Evolutionary conservation across 257 asterid species (phyloP), one percentile per base, ranked within the genome.

Genomic region (Penstemon newberryi): DNA sequence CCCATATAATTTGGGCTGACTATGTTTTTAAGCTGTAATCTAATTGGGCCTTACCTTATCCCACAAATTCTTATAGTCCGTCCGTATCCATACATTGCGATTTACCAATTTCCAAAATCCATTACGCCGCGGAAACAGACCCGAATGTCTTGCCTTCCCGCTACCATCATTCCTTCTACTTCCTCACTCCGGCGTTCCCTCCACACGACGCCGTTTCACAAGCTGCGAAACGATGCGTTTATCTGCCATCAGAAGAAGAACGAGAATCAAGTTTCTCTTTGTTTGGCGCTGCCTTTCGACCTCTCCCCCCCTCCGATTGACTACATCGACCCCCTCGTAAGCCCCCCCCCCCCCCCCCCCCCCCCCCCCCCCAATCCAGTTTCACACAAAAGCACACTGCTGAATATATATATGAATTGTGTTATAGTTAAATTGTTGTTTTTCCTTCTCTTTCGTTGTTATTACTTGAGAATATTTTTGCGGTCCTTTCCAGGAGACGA

Each of bases 241-340:
- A 57, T 50, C 42, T 54, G 59, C 71, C 71, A 58, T 15, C 66
- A 46, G 70, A 56, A 69, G 68, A 74, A 58, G 60, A 66, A 19
- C 46, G 59, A 12, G 63, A 47, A 51, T 66, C 51, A 42, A 10
- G 60, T 69, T 56, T 71, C 75, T 40, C 50, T 67, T 11, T 62
- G 65, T 56, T 45, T 71, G 45, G 76, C 85, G 15, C 70, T 89
- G 80, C 96, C 96, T 47, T 92, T 87, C 77, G 96, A 92, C 79
- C 89, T 84, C 75, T 81, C 96, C 7, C 98, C 98, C 59, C 98
- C 98, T 71, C 96, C 98, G 37, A 89, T 92, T 63, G 98, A 89
- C 83, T 89, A 83, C 72, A 95, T 81, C 74, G 87, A 77, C 77
- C 81, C 83, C 38, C 72, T 74, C 39, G 95, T 91, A 77, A 72